Percentiles rank a stretch among this genome's conserved stretches.
Conservation (phyloP, 441 rosid genomes). For the Lepidium campestre region DNA sequence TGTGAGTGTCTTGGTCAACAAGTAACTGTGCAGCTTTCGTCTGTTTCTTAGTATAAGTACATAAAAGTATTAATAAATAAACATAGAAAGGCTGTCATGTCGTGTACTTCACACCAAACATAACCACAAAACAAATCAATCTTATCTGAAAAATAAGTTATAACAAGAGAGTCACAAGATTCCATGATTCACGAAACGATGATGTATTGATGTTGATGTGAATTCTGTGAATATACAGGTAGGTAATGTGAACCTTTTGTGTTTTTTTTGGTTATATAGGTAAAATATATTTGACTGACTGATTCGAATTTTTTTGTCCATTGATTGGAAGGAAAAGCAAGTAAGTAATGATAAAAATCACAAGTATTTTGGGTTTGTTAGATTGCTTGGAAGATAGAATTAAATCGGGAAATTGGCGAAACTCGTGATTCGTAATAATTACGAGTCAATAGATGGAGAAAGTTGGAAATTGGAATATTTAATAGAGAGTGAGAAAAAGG, state of each 20-base stretch:
- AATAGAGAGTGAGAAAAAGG: background rate
- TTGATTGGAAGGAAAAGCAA: background rate
- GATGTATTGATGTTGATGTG: background rate
- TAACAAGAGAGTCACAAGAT: constrained; percentile 14
- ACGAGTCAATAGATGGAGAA: background rate
- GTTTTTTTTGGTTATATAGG: too few relatives aligned
- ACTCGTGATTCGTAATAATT: constrained; percentile 21
- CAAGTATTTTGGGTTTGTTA: constrained; percentile 5
- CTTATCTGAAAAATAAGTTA: constrained; percentile 6
- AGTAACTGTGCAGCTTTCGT: constrained; percentile 17
- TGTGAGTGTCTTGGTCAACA: constrained; percentile 18
- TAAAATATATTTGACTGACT: too few relatives aligned
- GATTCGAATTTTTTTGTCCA: background rate
- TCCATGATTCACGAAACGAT: background rate
- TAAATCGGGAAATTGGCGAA: background rate
- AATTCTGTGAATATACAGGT: background rate
- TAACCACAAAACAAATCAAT: constrained; percentile 14
- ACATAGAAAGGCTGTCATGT: constrained; percentile 23
- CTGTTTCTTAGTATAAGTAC: background rate
- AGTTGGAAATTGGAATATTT: constrained; percentile 16
- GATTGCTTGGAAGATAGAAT: constrained; percentile 10
- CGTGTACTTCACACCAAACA: constrained; percentile 19
- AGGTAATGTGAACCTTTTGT: background rate
- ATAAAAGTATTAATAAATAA: background rate
- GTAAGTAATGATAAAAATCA: constrained; percentile 16